Conservation (phyloP, 1,284 basidiomycete genomes). For the Chondrostereum purpureum region DNA sequence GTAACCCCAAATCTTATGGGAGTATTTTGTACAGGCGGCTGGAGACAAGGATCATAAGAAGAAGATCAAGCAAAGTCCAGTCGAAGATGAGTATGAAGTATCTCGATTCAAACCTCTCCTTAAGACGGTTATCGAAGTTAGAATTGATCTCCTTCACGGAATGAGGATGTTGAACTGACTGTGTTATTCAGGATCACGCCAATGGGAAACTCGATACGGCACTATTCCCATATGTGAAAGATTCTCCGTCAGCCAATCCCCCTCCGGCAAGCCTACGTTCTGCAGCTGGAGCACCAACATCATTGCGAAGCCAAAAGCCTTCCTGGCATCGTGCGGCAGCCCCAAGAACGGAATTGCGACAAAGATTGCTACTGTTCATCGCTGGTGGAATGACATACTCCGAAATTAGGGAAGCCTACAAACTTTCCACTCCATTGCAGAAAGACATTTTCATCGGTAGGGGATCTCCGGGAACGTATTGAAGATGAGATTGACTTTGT, state of each 20-base stretch:
- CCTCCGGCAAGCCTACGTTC: constrained; percentile 41
- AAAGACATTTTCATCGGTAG: constrained; percentile 91
- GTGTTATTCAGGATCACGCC: constrained; percentile 67
- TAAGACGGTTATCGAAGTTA: constrained; percentile 77
- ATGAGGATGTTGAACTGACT: constrained; percentile 1
- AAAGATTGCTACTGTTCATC: constrained; percentile 87
- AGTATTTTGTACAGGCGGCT: constrained; percentile 38
- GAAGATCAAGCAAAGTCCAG: constrained; percentile 73
- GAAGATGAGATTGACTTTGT: constrained; percentile 2
- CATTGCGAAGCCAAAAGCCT: constrained; percentile 79
- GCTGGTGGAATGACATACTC: constrained; percentile 97
- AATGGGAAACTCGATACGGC: constrained; percentile 71
- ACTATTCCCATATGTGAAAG: constrained; percentile 88
- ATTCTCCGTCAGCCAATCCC: constrained; percentile 60
- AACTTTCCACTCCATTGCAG: constrained; percentile 66
- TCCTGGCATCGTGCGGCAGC: constrained; percentile 76
- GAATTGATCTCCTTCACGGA: constrained; percentile 12
- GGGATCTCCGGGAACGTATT: constrained; percentile 8
- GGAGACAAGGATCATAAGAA: constrained; percentile 73
- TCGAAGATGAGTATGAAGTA: constrained; percentile 90
- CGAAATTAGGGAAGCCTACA: constrained; percentile 87
- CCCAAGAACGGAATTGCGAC: constrained; percentile 54
- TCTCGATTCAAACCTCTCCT: constrained; percentile 90
- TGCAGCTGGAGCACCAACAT: constrained; percentile 53
- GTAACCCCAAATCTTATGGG: neutral